Conservation (phyloP, 1,284 basidiomycete species). For the Cryptococcus sp. region DNA sequence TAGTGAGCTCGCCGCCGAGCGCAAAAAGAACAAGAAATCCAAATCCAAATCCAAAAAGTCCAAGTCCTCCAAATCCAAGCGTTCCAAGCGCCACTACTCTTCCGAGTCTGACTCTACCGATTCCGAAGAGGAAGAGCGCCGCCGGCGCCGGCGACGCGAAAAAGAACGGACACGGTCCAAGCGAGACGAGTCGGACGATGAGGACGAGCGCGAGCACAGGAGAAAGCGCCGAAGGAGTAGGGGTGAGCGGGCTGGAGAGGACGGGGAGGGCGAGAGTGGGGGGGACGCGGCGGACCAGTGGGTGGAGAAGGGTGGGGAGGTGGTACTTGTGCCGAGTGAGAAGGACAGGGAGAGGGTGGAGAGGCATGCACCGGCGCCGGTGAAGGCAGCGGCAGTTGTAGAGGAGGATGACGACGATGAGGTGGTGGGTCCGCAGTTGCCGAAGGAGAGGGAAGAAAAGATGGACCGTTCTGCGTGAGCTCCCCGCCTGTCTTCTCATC, state of each 20-base stretch:
- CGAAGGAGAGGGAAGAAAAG: conserved; percentile 56
- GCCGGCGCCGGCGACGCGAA: conserved; percentile 15
- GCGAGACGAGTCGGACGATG: conserved; percentile 50
- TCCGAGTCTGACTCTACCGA: conserved; percentile 54
- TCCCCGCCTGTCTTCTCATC: conserved; percentile 33
- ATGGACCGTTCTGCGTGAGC: conserved; percentile 55
- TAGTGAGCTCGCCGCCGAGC: conserved; percentile 31
- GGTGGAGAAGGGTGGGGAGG: conserved; percentile 35
- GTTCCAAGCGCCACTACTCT: conserved; percentile 50
- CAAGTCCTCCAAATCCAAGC: conserved; percentile 18
- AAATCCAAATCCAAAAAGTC: conserved; percentile 21
- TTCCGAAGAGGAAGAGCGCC: conserved; percentile 58
- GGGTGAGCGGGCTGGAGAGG: conserved; percentile 41
- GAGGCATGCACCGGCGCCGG: conserved; percentile 7
- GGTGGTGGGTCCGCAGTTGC: conserved; percentile 64
- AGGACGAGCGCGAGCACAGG: conserved; percentile 44
- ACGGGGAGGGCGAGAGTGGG: no score
- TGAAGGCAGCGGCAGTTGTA: neutral
- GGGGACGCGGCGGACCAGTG: conserved; percentile 47
- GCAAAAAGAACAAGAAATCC: conserved; percentile 19
- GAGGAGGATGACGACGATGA: conserved; percentile 56
- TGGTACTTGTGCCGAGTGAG: conserved; percentile 13
- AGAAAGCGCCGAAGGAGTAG: conserved; percentile 10
- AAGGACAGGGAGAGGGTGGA: conserved; percentile 17
- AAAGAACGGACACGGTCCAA: conserved; percentile 25